Base-by-base conservation (phyloP, 108 stramenopile species). In the Mediolabrus comicus region DNA sequence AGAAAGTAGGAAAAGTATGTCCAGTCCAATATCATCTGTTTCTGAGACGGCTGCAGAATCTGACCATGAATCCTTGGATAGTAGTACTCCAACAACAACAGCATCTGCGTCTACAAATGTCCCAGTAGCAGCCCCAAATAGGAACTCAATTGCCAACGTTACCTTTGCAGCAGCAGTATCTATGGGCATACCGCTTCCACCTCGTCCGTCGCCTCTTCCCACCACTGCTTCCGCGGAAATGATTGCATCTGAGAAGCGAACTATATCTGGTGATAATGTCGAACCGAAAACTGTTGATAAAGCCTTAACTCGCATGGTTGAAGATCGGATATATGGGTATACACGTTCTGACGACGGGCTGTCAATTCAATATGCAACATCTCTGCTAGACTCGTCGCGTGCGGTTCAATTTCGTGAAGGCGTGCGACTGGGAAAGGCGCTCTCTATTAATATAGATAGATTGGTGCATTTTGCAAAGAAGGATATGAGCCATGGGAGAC, bases 401-500 rank as follows among this genome's bases (percentile, higher is more conserved):
- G 89, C 88, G 12, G 81, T 91, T 0, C 75, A 95, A 69, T 95
- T 91, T 71, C 85, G 90, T 14, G 90, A 91, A 13, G 90, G 88
- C 9, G 74, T 86, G 0, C 80, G 88, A 8, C 59, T 91, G 6
- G 84, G 89, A 3, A 83, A 85, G 59, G 76, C 91, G 11, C 77
- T 95, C 5, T 74, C 67, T 27, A 72, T 95, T 43, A 95, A 95
- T 69, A 63, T 83, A 8, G 94, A 88, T 55, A 74, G 86, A 30
- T 70, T 95, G 5, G 78, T 62, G 35, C 86, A 95, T 56, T 73
- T 81, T 63, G 94, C 88, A 22, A 91, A 92, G 69, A 84, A 85
- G 53, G 85, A 90, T 56, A 65, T 92, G 28, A 70, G 74, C 51
- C 67, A 81, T 36, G 81, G 81, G 4, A 69, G 83, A 22, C 30